Evolutionary conservation across 371 early-diverging fungal species (phyloP).

Genomic region (Mortierella sp.): DNA sequence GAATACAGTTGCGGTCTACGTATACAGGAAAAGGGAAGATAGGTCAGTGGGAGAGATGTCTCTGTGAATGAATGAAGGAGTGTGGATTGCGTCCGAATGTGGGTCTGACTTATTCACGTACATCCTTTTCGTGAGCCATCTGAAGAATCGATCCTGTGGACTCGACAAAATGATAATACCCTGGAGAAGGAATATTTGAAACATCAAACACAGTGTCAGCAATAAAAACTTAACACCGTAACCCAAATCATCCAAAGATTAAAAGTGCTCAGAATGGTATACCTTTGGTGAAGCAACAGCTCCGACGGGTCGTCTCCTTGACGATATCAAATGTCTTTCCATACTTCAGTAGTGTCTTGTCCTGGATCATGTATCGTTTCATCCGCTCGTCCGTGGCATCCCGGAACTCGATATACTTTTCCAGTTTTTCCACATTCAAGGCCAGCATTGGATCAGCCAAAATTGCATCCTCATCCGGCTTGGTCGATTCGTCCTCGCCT

Average conservation of each 20-base stretch:
- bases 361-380: constrained; percentile 42
- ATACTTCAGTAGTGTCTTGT: constrained; percentile 67
- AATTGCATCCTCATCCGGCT: constrained; percentile 44
- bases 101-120: constrained; percentile 33
- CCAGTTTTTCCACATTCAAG: constrained; percentile 32
- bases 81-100: neutral
- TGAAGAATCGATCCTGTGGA: constrained; percentile 82
- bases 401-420: constrained; percentile 40
- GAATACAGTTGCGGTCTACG: constrained; percentile 37
- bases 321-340: constrained; percentile 81
- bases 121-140: constrained; percentile 63
- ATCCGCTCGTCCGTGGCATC: constrained; percentile 34
- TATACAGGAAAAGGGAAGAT: neutral
- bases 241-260: no score
- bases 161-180: constrained; percentile 82
- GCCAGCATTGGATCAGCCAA: constrained; percentile 45
- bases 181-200: constrained; percentile 18
- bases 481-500: neutral
- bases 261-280: no score
- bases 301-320: constrained; percentile 66
- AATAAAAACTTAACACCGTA: no score
- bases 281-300: constrained; percentile 91
- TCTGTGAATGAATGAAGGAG: no score
- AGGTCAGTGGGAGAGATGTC: neutral
- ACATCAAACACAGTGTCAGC: no score